A percentile compares a stretch with the other conserved stretches of the same genome.
Conservation (phyloP, 148 eudicot genomes). For the Vaccinium macrocarpon region DNA sequence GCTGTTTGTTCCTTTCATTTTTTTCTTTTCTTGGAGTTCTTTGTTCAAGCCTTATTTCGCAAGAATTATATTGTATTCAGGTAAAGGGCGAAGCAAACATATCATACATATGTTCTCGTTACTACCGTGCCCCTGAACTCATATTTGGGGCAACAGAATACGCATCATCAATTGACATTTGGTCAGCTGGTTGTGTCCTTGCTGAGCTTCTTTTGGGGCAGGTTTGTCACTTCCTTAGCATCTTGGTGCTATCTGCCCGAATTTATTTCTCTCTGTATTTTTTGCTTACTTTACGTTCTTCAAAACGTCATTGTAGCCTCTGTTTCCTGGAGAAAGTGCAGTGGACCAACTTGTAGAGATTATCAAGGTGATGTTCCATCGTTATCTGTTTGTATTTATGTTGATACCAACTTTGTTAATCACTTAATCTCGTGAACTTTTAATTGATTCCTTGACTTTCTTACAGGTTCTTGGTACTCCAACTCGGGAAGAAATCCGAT, state of each 20-base stretch:
- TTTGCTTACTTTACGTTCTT: slow-evolving; percentile 7
- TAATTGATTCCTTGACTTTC: slow-evolving; percentile 8
- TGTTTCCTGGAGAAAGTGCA: slow-evolving; percentile 89
- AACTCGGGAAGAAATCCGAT: slow-evolving; percentile 95
- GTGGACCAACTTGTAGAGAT: slow-evolving; percentile 94
- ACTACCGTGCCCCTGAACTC: slow-evolving; percentile 82
- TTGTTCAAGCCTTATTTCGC: neutral
- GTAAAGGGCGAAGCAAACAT: slow-evolving; percentile 78
- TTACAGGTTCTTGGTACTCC: slow-evolving; percentile 97
- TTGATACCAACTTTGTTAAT: neutral
- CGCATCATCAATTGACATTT: slow-evolving; percentile 78
- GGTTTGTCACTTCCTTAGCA: slow-evolving; percentile 9
- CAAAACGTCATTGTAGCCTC: slow-evolving; percentile 22
- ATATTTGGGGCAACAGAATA: slow-evolving; percentile 90
- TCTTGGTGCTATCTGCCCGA: neutral
- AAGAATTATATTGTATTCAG: slow-evolving; percentile 29
- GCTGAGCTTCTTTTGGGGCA: slow-evolving; percentile 78
- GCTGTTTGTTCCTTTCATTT: neutral
- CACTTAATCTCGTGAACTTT: neutral
- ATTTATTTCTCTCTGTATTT: neutral
- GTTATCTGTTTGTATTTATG: neutral
- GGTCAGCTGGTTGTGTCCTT: slow-evolving; percentile 90
- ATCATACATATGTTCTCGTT: slow-evolving; percentile 84
- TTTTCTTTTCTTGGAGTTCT: neutral
- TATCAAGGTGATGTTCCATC: slow-evolving; percentile 56